A percentile compares a stretch with the other conserved stretches of the same genome.
Evolutionary conservation across 2,329 filamentous ascomycete species (phyloP).

Genomic region (Chaetothyriales sp.): DNA sequence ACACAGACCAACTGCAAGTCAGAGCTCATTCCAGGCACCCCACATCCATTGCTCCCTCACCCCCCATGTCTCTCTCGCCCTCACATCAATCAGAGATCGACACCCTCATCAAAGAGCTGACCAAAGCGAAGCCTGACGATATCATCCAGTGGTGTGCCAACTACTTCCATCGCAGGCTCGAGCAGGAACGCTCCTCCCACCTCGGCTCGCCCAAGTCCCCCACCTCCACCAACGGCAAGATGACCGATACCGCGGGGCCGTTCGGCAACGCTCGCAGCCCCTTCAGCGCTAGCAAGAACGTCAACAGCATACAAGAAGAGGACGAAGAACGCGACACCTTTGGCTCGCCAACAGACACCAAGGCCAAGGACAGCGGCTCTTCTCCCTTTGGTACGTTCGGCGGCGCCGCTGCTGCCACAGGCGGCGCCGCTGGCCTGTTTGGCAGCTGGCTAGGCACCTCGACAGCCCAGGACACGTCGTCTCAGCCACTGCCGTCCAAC

Average conservation of each 20-base stretch:
- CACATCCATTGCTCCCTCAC: conserved; percentile 1
- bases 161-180: conserved; percentile 52
- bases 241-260: conserved; percentile 65
- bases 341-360: conserved; percentile 57
- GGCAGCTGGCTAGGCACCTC: conserved; percentile 16
- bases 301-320: conserved; percentile 61
- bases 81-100: conserved; percentile 50
- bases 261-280: conserved; percentile 65
- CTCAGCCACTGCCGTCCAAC: conserved; percentile 55
- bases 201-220: conserved; percentile 30
- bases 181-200: conserved; percentile 45
- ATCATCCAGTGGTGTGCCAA: conserved; percentile 58
- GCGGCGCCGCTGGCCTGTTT: conserved; percentile 9
- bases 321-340: conserved; percentile 61
- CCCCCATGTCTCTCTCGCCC: conserved; percentile 36
- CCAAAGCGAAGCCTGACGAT: conserved; percentile 46
- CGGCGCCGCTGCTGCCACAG: conserved; percentile 34
- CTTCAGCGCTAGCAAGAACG: conserved; percentile 45
- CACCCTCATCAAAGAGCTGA: conserved; percentile 48
- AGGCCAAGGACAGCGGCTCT: conserved; percentile 24
- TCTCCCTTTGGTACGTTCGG: conserved; percentile 40
- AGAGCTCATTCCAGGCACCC: conserved; percentile 6
- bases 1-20: conserved; percentile 5
- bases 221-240: conserved; percentile 30
- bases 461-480: conserved; percentile 36